phyloP scores from a whole-genome alignment of 2,329 filamentous ascomycete species.

The Triangularia setosa region DNA sequence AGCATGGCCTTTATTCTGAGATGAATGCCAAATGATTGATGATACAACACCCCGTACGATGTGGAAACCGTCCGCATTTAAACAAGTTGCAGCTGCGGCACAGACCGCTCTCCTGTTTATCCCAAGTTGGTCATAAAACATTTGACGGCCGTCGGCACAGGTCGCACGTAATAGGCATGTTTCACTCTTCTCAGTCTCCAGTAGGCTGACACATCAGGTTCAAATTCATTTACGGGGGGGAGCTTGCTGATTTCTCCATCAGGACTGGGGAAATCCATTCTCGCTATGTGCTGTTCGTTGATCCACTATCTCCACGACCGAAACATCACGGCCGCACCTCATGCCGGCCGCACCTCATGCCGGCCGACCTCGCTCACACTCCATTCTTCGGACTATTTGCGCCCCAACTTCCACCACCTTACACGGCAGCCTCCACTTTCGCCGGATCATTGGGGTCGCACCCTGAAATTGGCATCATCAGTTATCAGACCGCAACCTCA shows the following conservation, averaged over 20 bases:
- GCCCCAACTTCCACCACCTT: neutral
- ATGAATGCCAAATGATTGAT: neutral
- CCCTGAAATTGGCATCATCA: neutral
- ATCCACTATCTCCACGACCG: neutral
- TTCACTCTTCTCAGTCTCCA: neutral
- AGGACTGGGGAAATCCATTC: neutral
- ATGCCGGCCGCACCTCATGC: neutral
- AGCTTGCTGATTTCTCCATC: neutral
- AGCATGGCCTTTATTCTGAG: neutral
- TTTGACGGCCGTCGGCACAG: constrained; percentile 22
- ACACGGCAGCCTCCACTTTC: neutral
- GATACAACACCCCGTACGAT: neutral
- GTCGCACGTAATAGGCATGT: neutral
- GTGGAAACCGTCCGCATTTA: neutral
- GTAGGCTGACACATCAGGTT: neutral
- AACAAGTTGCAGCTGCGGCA: neutral
- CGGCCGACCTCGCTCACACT: neutral
- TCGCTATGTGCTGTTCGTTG: neutral
- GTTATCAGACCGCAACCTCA: neutral
- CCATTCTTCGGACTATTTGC: neutral
- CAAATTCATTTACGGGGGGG: neutral
- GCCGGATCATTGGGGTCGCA: constrained; percentile 11
- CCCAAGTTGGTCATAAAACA: neutral
- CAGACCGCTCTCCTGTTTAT: neutral
- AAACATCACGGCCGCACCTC: neutral